These are phyloP conservation scores for Colletotrichum sublineola DNA, from an alignment of 2,329 filamentous ascomycete species.

Conservation along the genomic window DNA sequence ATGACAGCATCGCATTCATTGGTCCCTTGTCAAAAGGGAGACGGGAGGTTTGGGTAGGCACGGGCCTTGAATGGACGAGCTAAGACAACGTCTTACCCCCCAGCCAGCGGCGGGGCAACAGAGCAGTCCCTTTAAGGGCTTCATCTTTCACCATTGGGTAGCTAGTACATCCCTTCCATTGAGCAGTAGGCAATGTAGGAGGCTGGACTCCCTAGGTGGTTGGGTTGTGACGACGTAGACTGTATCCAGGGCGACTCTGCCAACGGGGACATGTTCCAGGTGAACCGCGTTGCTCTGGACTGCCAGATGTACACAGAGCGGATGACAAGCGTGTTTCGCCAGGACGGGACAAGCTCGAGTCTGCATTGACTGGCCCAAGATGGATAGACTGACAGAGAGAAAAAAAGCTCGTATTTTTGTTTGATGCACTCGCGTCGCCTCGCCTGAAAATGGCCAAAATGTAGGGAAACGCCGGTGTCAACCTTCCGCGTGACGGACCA, in stretches of 20 bases:
- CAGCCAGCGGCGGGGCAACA: constrained; percentile 29
- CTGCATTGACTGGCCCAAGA: constrained; percentile 7
- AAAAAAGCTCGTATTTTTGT: neutral
- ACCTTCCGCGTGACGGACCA: neutral
- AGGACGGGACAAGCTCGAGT: neutral
- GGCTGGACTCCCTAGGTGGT: constrained; percentile 39
- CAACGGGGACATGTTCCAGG: neutral
- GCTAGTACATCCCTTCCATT: constrained; percentile 29
- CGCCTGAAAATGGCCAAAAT: constrained; percentile 8
- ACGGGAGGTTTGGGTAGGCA: constrained; percentile 14
- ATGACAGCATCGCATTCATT: constrained; percentile 26
- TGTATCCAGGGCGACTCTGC: constrained; percentile 8
- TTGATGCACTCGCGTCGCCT: constrained; percentile 8
- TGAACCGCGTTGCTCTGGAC: neutral
- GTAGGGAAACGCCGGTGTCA: neutral
- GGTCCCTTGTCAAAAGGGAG: constrained; percentile 35
- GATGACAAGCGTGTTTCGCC: constrained; percentile 7
- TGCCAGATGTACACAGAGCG: neutral
- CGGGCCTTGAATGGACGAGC: constrained; percentile 8
- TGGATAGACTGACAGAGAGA: neutral
- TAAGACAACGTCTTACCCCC: constrained; percentile 36
- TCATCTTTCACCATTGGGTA: constrained; percentile 2
- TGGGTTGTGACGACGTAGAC: neutral
- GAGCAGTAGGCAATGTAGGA: constrained; percentile 12
- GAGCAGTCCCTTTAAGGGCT: constrained; percentile 3